Percentiles rank a stretch among this genome's conserved stretches.
Conservation (phyloP, 345 rosid species). For the Populus simonii region DNA sequence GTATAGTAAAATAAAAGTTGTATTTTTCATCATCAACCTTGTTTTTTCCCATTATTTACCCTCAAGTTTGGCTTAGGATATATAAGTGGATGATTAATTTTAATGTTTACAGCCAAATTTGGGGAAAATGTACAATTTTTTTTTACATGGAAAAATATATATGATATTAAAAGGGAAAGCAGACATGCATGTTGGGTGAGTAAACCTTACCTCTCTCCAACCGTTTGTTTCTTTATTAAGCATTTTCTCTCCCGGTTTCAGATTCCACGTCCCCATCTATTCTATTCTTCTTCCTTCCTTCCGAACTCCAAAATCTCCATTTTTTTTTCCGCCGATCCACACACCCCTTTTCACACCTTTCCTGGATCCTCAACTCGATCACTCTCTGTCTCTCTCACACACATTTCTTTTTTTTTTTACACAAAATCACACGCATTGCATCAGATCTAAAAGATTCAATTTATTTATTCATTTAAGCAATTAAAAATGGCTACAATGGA, state of each 20-base stretch:
- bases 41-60: too few species aligned
- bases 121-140: background rate
- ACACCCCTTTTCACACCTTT: background rate
- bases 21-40: too few species aligned
- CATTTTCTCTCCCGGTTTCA: background rate
- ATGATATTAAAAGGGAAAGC: background rate
- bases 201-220: background rate
- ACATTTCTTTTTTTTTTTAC: background rate
- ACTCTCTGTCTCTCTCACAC: background rate
- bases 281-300: background rate
- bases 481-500: slow-evolving; percentile 88
- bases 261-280: slow-evolving; percentile 6
- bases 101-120: background rate
- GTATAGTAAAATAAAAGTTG: too few species aligned
- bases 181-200: background rate
- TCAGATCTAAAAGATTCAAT: background rate
- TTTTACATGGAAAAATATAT: background rate
- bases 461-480: background rate
- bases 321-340: background rate
- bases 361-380: background rate
- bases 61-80: too few species aligned
- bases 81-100: background rate
- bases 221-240: background rate
- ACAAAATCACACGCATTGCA: background rate
- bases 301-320: background rate